Evolutionary conservation across 805 yeast species (phyloP).

Genomic region (Suhomyces vadensis): DNA sequence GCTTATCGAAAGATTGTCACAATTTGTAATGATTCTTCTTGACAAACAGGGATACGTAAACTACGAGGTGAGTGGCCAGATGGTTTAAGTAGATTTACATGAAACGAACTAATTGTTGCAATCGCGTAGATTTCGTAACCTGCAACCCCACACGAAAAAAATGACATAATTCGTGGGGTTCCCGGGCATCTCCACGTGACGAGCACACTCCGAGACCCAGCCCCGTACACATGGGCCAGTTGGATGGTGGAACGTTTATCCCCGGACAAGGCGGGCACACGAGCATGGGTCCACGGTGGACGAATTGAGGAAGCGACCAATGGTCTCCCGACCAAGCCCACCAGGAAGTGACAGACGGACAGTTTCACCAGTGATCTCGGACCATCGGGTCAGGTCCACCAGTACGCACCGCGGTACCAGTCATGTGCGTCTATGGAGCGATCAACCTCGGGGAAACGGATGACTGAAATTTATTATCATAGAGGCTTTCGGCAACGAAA

Average conservation of each 20-base stretch:
- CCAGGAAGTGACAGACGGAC: too few species aligned
- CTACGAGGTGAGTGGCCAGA: neutral
- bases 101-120: too few species aligned
- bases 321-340: too few species aligned
- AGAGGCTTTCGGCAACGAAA: neutral
- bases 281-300: too few species aligned
- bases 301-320: too few species aligned
- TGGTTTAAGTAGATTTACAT: neutral
- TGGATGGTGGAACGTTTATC: too few species aligned
- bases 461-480: slow-evolving; percentile 1
- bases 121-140: neutral
- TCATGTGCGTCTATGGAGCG: neutral
- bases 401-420: slow-evolving; percentile 4
- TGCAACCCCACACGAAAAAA: neutral
- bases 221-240: too few species aligned
- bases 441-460: slow-evolving; percentile 5
- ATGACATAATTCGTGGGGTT: neutral
- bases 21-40: slow-evolving; percentile 2
- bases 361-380: too few species aligned
- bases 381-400: neutral
- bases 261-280: too few species aligned
- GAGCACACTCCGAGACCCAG: too few species aligned
- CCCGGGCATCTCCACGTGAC: neutral
- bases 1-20: neutral
- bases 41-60: neutral